These are phyloP conservation scores for Yamadazyma phyllophila DNA, from an alignment of 805 yeast species.

Conservation along the genomic window DNA sequence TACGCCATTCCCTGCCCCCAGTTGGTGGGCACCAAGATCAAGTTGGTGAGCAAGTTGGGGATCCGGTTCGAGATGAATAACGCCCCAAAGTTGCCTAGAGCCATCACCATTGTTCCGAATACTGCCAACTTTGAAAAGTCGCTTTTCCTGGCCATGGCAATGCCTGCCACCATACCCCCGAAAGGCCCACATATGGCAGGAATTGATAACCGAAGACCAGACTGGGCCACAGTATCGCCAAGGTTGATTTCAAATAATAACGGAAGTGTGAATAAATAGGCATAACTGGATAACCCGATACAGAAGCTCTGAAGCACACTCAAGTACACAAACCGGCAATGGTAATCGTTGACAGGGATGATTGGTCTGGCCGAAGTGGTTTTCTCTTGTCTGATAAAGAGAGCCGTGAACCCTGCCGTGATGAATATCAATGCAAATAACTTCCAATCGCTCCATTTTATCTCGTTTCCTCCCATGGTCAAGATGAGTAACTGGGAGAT, in stretches of 20 bases:
- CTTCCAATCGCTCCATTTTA: conserved; percentile 16
- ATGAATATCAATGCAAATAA: conserved; percentile 10
- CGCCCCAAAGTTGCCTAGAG: conserved; percentile 32
- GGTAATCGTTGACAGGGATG: conserved; percentile 28
- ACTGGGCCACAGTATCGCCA: conserved; percentile 38
- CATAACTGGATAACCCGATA: conserved; percentile 38
- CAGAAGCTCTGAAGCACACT: conserved; percentile 29
- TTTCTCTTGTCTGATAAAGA: conserved; percentile 20
- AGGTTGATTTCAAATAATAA: conserved; percentile 40
- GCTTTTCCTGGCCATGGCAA: conserved; percentile 31
- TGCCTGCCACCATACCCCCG: conserved; percentile 41
- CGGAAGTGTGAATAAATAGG: conserved; percentile 43
- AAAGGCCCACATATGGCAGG: conserved; percentile 44
- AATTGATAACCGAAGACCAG: conserved; percentile 40
- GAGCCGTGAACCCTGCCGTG: conserved; percentile 13
- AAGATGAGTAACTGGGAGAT: conserved; percentile 28
- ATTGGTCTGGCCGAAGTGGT: conserved; percentile 28
- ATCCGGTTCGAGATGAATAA: conserved; percentile 19
- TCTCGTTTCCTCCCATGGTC: conserved; percentile 22
- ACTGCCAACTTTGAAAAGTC: conserved; percentile 25
- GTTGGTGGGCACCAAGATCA: conserved; percentile 33
- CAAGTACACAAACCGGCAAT: conserved; percentile 20
- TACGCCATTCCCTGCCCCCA: conserved; percentile 40
- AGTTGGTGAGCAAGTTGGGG: conserved; percentile 24
- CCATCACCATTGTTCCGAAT: conserved; percentile 33